Conservation (phyloP, 441 rosid genomes). For the Jatropha multifida region DNA sequence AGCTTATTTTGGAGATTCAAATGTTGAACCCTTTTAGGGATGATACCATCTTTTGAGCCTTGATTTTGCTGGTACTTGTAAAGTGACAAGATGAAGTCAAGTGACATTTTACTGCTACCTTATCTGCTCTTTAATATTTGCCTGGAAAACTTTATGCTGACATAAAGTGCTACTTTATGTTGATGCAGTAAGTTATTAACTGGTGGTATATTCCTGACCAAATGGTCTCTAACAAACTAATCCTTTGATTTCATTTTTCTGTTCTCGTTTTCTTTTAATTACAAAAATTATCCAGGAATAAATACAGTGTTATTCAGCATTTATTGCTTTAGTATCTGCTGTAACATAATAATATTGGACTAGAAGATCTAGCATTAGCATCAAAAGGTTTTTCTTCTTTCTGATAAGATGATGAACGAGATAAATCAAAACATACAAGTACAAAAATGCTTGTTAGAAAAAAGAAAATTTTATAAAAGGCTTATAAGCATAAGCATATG, state of each 20-base stretch:
- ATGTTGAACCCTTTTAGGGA: background rate
- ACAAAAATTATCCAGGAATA: too few species aligned
- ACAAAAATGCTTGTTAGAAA: background rate
- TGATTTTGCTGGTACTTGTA: conserved; percentile 12
- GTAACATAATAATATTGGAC: too few species aligned
- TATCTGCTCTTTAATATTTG: background rate
- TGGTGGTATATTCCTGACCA: background rate
- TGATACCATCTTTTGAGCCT: conserved; percentile 9
- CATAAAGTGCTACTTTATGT: too few species aligned
- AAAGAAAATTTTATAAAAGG: too few species aligned
- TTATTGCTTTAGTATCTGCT: too few species aligned
- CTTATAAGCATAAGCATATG: background rate
- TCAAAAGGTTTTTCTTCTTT: too few species aligned
- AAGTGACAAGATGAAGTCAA: background rate
- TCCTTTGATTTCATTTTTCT: background rate
- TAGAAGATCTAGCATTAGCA: too few species aligned
- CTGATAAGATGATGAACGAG: too few species aligned
- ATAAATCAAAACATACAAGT: background rate
- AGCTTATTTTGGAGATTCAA: background rate
- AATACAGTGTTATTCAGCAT: too few species aligned
- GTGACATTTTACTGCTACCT: conserved; percentile 4
- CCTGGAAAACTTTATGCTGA: background rate
- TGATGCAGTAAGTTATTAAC: background rate
- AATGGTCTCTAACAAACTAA: background rate
- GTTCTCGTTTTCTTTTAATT: background rate